Percentiles rank a stretch among this genome's conserved stretches.
phyloP scores from a whole-genome alignment of 1,284 basidiomycete species.

The Boletus subluridellus region DNA sequence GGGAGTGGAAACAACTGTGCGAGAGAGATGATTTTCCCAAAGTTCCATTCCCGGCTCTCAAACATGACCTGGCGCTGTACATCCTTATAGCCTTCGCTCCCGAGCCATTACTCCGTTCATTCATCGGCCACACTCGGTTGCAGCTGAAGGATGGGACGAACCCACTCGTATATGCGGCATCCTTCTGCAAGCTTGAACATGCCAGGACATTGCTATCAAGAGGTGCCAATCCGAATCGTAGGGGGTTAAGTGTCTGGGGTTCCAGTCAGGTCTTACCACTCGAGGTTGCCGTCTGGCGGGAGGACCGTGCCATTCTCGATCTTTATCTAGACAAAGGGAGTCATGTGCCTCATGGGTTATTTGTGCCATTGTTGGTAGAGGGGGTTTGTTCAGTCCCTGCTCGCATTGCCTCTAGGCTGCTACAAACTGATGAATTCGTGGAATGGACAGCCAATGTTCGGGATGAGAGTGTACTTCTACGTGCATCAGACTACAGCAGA shows the following conservation, averaged over 20 bases:
- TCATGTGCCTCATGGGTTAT: not conserved
- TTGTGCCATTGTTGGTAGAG: not conserved
- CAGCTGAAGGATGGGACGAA: conserved; percentile 6
- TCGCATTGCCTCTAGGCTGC: not conserved
- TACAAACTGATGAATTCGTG: conserved; percentile 7
- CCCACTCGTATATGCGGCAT: conserved; percentile 5
- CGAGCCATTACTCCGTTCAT: not conserved
- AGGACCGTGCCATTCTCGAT: not conserved
- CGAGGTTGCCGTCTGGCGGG: not conserved
- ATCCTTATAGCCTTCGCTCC: conserved; percentile 2
- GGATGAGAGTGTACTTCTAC: not conserved
- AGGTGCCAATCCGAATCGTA: not conserved
- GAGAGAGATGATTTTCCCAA: not conserved
- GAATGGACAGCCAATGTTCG: not conserved
- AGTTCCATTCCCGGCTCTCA: not conserved
- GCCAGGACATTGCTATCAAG: conserved; percentile 3
- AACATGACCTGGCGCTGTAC: conserved; percentile 6
- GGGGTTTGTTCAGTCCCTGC: fast-evolving
- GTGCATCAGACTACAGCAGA: not conserved
- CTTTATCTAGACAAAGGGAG: not conserved
- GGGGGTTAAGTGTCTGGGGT: not conserved
- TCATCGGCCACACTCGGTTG: not conserved
- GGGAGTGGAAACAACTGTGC: not conserved
- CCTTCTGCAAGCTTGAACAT: not conserved
- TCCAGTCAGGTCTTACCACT: not conserved